Percentiles rank a stretch among this genome's conserved stretches.
These are phyloP conservation scores for Camellia lanceoleosa DNA, from an alignment of 148 eudicot species.

Conservation along the genomic window DNA sequence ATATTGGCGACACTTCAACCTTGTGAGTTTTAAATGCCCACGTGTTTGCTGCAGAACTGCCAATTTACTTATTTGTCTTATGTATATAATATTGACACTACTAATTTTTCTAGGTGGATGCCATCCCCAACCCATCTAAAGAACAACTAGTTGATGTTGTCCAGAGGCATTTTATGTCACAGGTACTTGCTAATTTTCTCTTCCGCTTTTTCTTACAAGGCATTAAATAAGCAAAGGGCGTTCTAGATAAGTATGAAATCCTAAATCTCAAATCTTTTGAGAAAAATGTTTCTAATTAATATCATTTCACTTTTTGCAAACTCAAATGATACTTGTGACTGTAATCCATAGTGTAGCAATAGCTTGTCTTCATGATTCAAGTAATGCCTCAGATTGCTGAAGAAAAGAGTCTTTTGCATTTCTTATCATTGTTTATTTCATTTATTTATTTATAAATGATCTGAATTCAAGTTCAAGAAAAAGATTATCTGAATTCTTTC, in stretches of 20 bases:
- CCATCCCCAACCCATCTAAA: constrained; percentile 56
- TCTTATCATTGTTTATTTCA: background rate
- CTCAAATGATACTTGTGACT: background rate
- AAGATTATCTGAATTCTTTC: background rate
- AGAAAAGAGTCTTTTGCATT: background rate
- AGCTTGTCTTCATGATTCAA: background rate
- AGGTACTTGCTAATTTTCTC: constrained; percentile 33
- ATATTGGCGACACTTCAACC: constrained; percentile 67
- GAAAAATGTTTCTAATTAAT: background rate
- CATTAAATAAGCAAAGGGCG: background rate
- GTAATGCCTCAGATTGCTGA: background rate
- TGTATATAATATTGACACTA: background rate
- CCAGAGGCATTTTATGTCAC: constrained; percentile 68
- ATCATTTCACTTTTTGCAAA: background rate
- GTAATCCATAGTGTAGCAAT: background rate
- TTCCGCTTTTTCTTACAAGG: background rate
- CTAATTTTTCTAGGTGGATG: constrained; percentile 42
- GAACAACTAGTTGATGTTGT: constrained; percentile 67
- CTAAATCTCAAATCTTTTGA: background rate
- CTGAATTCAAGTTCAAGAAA: background rate
- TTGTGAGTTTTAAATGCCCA: constrained; percentile 41
- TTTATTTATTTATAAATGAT: background rate
- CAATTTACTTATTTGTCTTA: background rate
- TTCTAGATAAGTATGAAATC: background rate
- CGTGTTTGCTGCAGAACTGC: background rate